phyloP scores from a whole-genome alignment of 495 filamentous ascomycete genomes.

The Stereocaulon alpinum region DNA sequence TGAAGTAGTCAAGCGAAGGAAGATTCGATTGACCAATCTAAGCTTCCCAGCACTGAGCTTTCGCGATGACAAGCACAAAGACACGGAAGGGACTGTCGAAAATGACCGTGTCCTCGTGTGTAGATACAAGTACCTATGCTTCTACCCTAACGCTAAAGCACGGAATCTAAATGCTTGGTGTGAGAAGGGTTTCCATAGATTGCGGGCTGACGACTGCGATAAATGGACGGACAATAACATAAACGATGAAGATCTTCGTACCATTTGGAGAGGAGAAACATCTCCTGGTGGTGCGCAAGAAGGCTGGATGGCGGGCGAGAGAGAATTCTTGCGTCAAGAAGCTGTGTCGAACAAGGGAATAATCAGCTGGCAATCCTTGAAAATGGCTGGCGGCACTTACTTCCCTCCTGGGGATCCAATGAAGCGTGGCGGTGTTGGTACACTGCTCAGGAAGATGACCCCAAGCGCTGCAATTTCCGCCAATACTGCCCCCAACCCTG shows the following conservation, averaged over 20 bases:
- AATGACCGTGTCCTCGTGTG: conserved; percentile 29
- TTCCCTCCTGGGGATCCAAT: conserved; percentile 14
- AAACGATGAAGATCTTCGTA: conserved; percentile 20
- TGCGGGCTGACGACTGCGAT: conserved; percentile 23
- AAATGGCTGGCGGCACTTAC: background rate
- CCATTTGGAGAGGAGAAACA: conserved; percentile 27
- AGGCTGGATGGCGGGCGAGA: conserved; percentile 14
- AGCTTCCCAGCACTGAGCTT: conserved; percentile 32
- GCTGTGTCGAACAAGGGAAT: background rate
- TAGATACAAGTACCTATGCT: conserved; percentile 28
- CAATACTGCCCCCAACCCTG: too few species aligned
- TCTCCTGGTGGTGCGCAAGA: conserved; percentile 23
- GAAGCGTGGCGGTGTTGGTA: conserved; percentile 17
- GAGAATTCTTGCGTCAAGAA: conserved; percentile 17
- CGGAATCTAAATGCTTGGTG: conserved; percentile 20
- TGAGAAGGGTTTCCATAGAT: conserved; percentile 20
- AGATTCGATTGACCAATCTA: conserved; percentile 43
- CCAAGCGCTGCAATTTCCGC: background rate
- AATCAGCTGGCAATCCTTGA: background rate
- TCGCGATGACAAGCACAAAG: conserved; percentile 14
- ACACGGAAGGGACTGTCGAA: conserved; percentile 22
- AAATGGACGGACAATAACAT: conserved; percentile 10
- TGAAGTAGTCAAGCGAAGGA: conserved; percentile 29
- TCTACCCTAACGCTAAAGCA: conserved; percentile 21
- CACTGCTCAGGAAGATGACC: conserved; percentile 1